These are phyloP conservation scores for Lolium perenne DNA, from an alignment of 176 grass and related monocot species.

Conservation along the genomic window DNA sequence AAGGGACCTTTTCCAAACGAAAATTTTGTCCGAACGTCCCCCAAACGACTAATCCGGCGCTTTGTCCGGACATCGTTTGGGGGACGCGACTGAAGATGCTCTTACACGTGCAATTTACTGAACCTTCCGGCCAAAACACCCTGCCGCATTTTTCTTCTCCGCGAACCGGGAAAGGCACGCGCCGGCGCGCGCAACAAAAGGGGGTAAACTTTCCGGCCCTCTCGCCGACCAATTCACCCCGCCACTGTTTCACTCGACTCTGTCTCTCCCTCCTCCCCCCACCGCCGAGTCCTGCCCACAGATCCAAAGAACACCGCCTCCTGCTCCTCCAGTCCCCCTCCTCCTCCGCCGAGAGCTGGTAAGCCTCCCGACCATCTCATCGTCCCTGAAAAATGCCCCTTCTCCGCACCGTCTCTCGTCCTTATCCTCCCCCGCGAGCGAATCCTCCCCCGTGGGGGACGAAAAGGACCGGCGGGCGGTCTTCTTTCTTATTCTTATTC, in stretches of 20 bases:
- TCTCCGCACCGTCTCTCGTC: not conserved
- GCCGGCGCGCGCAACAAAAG: slow-evolving; percentile 2
- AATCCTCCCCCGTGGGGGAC: not conserved
- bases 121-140: not conserved
- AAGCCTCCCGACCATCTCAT: not conserved
- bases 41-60: too few relatives aligned
- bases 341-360: slow-evolving; percentile 5
- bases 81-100: too few relatives aligned
- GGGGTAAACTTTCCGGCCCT: not conserved
- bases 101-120: not conserved
- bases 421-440: not conserved
- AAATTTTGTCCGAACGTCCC: too few relatives aligned
- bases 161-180: not conserved
- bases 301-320: slow-evolving; percentile 2
- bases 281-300: not conserved
- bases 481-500: slow-evolving; percentile 15
- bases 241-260: slow-evolving; percentile 11
- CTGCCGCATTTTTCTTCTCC: not conserved
- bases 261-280: not conserved
- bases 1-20: too few relatives aligned
- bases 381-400: not conserved
- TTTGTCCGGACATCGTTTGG: too few relatives aligned
- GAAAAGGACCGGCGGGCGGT: slow-evolving; percentile 6
- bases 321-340: not conserved
- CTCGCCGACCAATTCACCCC: slow-evolving; percentile 17